phyloP scores from a whole-genome alignment of 106 monocot genomes.

The Cymbidium sinense region DNA sequence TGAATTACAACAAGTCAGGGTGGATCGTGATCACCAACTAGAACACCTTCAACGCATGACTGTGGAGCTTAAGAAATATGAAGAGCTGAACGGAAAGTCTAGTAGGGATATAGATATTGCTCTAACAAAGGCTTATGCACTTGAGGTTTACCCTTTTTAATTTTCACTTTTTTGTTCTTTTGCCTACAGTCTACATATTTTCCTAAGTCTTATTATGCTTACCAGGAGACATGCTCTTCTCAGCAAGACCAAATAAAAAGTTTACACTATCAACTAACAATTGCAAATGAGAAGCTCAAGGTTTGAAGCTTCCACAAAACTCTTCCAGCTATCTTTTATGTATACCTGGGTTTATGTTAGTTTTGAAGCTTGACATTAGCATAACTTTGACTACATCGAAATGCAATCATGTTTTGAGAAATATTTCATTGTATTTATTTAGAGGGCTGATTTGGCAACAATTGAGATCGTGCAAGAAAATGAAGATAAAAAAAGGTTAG shows the following conservation, averaged over 20 bases:
- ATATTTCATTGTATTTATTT: constrained; percentile 13
- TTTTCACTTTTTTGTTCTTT: not conserved
- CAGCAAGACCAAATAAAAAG: constrained; percentile 46
- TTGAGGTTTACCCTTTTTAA: constrained; percentile 41
- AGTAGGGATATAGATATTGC: constrained; percentile 15
- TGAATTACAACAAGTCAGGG: constrained; percentile 70
- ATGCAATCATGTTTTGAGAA: not conserved
- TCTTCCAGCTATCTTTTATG: not conserved
- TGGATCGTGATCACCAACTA: constrained; percentile 60
- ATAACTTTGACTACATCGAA: not conserved
- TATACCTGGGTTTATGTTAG: not conserved
- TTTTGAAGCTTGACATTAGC: not conserved
- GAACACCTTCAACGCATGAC: constrained; percentile 39
- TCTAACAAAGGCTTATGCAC: constrained; percentile 13
- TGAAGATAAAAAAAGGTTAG: constrained; percentile 37
- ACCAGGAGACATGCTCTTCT: constrained; percentile 52
- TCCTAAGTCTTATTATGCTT: not conserved
- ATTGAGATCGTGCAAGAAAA: constrained; percentile 43
- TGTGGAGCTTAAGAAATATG: constrained; percentile 21
- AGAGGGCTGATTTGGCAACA: constrained; percentile 57
- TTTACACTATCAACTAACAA: constrained; percentile 45
- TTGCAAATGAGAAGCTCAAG: constrained; percentile 64
- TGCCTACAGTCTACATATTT: not conserved
- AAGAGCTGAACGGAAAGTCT: constrained; percentile 19
- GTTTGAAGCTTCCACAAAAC: constrained; percentile 19